Percentiles rank a stretch among this genome's conserved stretches.
These are phyloP conservation scores for Umbelopsis ramanniana DNA, from an alignment of 192 early-diverging fungal species.

Conservation along the genomic window DNA sequence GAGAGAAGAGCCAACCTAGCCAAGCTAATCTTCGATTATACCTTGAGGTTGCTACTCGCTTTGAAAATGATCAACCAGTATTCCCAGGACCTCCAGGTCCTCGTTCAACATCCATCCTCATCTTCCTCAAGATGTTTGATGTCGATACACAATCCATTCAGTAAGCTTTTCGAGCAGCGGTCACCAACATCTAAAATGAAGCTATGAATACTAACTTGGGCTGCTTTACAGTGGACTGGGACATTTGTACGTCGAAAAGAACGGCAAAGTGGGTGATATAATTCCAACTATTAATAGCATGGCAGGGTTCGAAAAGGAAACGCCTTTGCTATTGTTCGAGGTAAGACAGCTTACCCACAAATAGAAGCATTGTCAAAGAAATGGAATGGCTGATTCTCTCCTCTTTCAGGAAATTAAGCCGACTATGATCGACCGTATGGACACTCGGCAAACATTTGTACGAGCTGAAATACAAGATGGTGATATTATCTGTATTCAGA, in stretches of 20 bases:
- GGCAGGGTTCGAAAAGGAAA: slow-evolving; percentile 57
- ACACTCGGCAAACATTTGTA: slow-evolving; percentile 63
- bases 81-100: slow-evolving; percentile 29
- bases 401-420: slow-evolving; percentile 84
- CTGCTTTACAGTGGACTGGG: slow-evolving; percentile 54
- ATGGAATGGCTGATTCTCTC: not conserved
- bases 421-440: slow-evolving; percentile 83
- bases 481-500: slow-evolving; percentile 91
- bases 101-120: slow-evolving; percentile 48
- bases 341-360: not conserved
- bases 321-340: slow-evolving; percentile 55
- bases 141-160: slow-evolving; percentile 60
- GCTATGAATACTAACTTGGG: not conserved
- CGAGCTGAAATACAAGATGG: slow-evolving; percentile 89
- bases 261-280: slow-evolving; percentile 63
- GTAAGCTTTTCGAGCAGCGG: slow-evolving; percentile 41
- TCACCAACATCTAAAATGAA: not conserved
- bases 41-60: slow-evolving; percentile 42
- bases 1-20: slow-evolving; percentile 20
- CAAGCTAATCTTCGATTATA: slow-evolving; percentile 54
- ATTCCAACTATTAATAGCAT: slow-evolving; percentile 57
- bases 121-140: slow-evolving; percentile 91
- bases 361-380: not conserved
- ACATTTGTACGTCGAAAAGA: slow-evolving; percentile 52
- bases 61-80: slow-evolving; percentile 24